Evolutionary conservation across 164 flowering plant species (phyloP), one percentile per base, ranked within the genome.

Genomic region (Nelumbo lutea): DNA sequence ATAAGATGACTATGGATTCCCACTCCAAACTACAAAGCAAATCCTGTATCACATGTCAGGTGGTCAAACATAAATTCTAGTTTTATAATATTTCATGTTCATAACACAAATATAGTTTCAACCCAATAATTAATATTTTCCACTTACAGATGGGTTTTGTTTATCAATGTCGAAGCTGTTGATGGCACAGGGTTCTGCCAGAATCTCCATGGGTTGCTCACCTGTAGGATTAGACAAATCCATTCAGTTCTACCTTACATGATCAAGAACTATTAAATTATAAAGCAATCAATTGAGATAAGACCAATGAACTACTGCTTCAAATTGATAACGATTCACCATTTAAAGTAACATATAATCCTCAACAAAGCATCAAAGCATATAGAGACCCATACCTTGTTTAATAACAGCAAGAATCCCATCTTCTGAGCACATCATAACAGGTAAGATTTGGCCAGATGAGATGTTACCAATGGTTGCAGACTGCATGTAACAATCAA

Each of bases 391-490:
- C 9, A n/a, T 84, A 90, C 98, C 97, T 86, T 89, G 86, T 74
- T 87, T 88, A 63, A 90, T 74, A 52, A 82, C 88, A 72, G 91
- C 90, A 64, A 94, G 89, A 67, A 94, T 82, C 45, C 98, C 97
- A 77, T 91, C 98, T 79, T 91, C 98, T 52, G 96, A 91, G 75
- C 96, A 90, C 68, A 87, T 84, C 89, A 91, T 84, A 61, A 86
- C 90, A 51, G 98, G 96, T 61, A 91, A 75, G 48, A 88, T 80
- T 65, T 72, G 73, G 4, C 87, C 72, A 9, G 95, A 85, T 52
- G 94, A 78, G 41, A 70, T 8, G 65, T 77, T 82, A 43, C 76
- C 65, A 9, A 66, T 71, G 51, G 78, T 83, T 59, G 87, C 70
- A 60, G 90, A 75, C 52, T 81, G 91, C 43, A 71, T 69, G 74